Evolutionary conservation across 2,329 filamentous ascomycete species (phyloP).

Genomic region (Sarocladium oryzae): DNA sequence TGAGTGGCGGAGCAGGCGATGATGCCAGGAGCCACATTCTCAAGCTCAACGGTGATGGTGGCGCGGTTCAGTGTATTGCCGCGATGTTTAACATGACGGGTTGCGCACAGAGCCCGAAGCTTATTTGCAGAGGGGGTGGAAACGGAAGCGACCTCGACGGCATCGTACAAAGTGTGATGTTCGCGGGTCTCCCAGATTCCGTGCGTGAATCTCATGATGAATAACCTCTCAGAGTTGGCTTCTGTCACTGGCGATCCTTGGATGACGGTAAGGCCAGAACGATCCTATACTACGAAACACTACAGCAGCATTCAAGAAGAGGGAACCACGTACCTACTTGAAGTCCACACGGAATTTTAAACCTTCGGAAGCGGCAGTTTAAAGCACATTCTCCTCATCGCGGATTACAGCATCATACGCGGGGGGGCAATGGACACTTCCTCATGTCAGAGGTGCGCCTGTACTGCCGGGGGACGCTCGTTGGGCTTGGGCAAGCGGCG

Average conservation of each 20-base stretch:
- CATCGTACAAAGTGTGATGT: not conserved
- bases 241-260: not conserved
- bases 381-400: not conserved
- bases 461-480: not conserved
- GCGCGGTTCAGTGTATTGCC: constrained; percentile 50
- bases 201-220: constrained; percentile 7
- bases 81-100: constrained; percentile 43
- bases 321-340: too few relatives aligned
- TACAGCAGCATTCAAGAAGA: too few relatives aligned
- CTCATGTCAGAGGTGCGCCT: not conserved
- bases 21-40: constrained; percentile 23
- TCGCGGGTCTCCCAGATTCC: constrained; percentile 6
- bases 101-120: constrained; percentile 40
- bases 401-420: not conserved
- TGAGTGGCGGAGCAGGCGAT: constrained; percentile 34
- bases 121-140: not conserved
- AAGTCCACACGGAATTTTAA: not conserved
- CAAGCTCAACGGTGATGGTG: constrained; percentile 40
- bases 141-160: constrained; percentile 1
- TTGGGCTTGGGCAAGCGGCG: not conserved
- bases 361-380: too few relatives aligned
- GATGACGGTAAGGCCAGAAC: not conserved
- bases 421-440: not conserved
- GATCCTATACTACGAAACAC: too few relatives aligned
- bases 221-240: not conserved